These are phyloP conservation scores for Neoboletus magnificus DNA, from an alignment of 768 basidiomycete species.

Conservation along the genomic window DNA sequence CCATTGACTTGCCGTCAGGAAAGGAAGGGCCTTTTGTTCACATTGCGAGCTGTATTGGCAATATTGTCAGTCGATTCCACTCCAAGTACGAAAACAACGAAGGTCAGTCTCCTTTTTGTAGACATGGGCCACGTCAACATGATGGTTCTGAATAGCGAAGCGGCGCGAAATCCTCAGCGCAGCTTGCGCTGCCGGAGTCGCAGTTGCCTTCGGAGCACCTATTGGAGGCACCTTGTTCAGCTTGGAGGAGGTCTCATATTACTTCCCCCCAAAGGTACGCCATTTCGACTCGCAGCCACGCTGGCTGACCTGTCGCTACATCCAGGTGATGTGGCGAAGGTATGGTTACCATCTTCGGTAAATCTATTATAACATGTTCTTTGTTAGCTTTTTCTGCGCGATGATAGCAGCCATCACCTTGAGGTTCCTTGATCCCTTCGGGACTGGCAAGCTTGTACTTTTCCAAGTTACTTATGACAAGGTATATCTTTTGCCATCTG, in stretches of 20 bases:
- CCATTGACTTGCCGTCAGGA: constrained; percentile 32
- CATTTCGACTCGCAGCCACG: neutral
- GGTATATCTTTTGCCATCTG: constrained; percentile 34
- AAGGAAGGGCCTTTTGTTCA: constrained; percentile 86
- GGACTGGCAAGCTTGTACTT: constrained; percentile 89
- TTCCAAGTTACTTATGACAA: constrained; percentile 90
- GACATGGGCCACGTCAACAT: neutral
- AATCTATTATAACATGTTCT: constrained; percentile 8
- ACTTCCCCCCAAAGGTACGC: constrained; percentile 87
- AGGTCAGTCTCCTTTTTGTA: constrained; percentile 43
- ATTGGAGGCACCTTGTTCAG: constrained; percentile 92
- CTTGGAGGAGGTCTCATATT: constrained; percentile 94
- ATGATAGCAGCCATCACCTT: constrained; percentile 96
- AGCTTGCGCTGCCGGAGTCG: constrained; percentile 95
- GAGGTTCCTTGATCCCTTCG: constrained; percentile 90
- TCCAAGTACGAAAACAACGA: constrained; percentile 94
- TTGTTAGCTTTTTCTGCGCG: constrained; percentile 91
- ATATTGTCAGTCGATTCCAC: constrained; percentile 84
- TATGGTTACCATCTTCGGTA: constrained; percentile 29
- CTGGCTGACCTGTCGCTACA: constrained; percentile 1
- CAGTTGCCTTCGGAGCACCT: constrained; percentile 96
- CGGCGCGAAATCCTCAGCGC: constrained; percentile 93
- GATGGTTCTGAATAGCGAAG: constrained; percentile 55
- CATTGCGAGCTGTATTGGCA: constrained; percentile 89
- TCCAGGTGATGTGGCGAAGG: constrained; percentile 91